Base-by-base conservation (phyloP, 129 eudicot species). In the Chrysanthemum seticuspe region DNA sequence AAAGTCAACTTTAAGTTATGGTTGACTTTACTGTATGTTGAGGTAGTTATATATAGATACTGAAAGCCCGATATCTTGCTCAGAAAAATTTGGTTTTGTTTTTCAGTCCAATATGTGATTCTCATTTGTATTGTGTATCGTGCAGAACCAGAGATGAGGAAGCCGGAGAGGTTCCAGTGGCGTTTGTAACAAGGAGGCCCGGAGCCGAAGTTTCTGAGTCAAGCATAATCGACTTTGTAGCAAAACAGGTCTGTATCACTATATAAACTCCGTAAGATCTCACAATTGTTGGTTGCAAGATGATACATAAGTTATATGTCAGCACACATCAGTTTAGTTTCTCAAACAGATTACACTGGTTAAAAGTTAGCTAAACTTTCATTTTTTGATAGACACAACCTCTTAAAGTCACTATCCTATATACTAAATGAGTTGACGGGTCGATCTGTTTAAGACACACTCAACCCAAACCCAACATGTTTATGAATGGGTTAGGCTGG, bases 161-260 rank as follows among this genome's bases (percentile, higher is more conserved):
- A 80, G 96, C 97, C 29, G 99, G 99, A 61, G 99, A 95, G 76
- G 68, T 95, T 49, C 99, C 99, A 0, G 86, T 90, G 65, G 99
- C 97, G 5, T 95, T 86, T 83, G 94, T 90, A 12, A 91, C 82
- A 18, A 82, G 10, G 50, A 88, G 54, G 67, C 82, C 79, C 0
- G 91, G 89, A 70, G 82, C 85, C 55, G 70, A 70, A 59, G 70
- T 88, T 40, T 75, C 94, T 10, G 76, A 74, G 67, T 74, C 82
- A 14, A 84, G 57, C 54, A 67, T 95, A 36, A 83, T 90, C 25
- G 81, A 86, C 70, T 95, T 77, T 76, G 91, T 88, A n/a, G 89
- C 97, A 14, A 88, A 83, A 73, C 89, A 86, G 97, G 99, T 94
- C 18, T 8, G 11, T 12, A 44, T 67, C 36, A 67, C 50, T 48